A percentile compares a stretch with the other conserved stretches of the same genome.
Conservation (phyloP, 371 early-diverging fungal species). For the Blakeslea trispora region DNA sequence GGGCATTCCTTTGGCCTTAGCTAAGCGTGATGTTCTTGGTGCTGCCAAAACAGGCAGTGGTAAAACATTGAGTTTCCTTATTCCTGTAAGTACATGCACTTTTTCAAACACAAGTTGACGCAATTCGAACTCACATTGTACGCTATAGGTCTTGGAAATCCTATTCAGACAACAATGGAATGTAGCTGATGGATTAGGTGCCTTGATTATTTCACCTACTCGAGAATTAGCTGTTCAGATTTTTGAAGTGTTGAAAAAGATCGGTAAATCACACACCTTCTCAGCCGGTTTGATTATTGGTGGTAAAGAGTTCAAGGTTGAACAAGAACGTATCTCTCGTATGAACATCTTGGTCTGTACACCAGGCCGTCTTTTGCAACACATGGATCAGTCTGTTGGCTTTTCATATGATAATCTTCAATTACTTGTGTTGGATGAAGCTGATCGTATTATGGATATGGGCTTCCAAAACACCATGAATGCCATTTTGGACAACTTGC, state of each 20-base stretch:
- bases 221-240: constrained; percentile 94
- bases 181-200: constrained; percentile 84
- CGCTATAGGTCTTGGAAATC: constrained; percentile 71
- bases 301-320: constrained; percentile 89
- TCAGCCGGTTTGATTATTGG: constrained; percentile 98
- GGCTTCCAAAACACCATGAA: constrained; percentile 95
- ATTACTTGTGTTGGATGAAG: constrained; percentile 97
- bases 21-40: constrained; percentile 91
- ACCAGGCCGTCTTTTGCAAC: constrained; percentile 97
- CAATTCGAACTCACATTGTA: too few species aligned
- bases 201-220: constrained; percentile 97
- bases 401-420: constrained; percentile 87
- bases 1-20: constrained; percentile 87
- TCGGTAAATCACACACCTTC: constrained; percentile 83
- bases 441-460: constrained; percentile 94
- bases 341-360: constrained; percentile 98
- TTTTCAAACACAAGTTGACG: too few species aligned
- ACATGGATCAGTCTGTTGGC: constrained; percentile 95
- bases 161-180: constrained; percentile 86
- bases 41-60: constrained; percentile 99
- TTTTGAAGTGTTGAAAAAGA: constrained; percentile 88
- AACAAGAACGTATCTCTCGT: constrained; percentile 80
- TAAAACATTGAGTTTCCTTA: constrained; percentile 97
- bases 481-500: constrained; percentile 92
- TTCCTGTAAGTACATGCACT: constrained; percentile 93